A percentile compares a stretch with the other conserved stretches of the same genome.
Evolutionary conservation across 2,329 filamentous ascomycete species (phyloP).

Genomic region (Monosporascus sp.): DNA sequence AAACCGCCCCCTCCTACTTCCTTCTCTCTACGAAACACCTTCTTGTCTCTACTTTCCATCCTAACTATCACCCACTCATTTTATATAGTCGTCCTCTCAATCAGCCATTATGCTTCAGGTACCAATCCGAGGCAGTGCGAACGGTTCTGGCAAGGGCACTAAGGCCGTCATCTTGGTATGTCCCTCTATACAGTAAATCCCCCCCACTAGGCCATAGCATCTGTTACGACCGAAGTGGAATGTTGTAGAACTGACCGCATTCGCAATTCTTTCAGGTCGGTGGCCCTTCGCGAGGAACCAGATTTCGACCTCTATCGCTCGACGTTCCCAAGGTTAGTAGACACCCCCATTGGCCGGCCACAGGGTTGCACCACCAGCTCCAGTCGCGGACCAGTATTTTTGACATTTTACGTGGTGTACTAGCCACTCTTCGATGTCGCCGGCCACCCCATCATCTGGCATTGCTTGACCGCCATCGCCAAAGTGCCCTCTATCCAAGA

Average conservation of each 20-base stretch:
- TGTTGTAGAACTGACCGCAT: constrained; percentile 16
- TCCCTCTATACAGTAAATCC: constrained; percentile 8
- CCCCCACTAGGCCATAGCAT: too few relatives aligned
- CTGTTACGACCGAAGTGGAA: background rate
- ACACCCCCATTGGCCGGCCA: background rate
- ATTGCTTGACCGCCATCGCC: constrained; percentile 87
- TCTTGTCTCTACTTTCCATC: background rate
- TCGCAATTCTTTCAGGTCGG: constrained; percentile 62
- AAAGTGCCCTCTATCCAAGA: constrained; percentile 89
- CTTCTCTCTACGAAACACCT: too few relatives aligned
- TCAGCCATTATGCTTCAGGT: constrained; percentile 47
- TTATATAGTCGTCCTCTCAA: constrained; percentile 3
- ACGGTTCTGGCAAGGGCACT: constrained; percentile 56
- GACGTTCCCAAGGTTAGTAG: constrained; percentile 82
- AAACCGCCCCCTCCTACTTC: too few relatives aligned
- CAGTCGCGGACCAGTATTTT: too few relatives aligned
- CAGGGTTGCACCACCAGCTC: too few relatives aligned
- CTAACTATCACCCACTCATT: background rate
- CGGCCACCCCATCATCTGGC: constrained; percentile 96
- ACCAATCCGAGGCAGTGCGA: constrained; percentile 45
- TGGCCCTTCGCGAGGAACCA: constrained; percentile 88
- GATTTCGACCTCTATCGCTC: constrained; percentile 90
- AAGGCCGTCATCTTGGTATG: constrained; percentile 91
- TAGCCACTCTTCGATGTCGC: constrained; percentile 97
- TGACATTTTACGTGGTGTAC: too few relatives aligned